Evolutionary conservation across 257 asterid species (phyloP), one percentile per base, ranked within the genome.

Genomic region (Ophiorrhiza pumila): DNA sequence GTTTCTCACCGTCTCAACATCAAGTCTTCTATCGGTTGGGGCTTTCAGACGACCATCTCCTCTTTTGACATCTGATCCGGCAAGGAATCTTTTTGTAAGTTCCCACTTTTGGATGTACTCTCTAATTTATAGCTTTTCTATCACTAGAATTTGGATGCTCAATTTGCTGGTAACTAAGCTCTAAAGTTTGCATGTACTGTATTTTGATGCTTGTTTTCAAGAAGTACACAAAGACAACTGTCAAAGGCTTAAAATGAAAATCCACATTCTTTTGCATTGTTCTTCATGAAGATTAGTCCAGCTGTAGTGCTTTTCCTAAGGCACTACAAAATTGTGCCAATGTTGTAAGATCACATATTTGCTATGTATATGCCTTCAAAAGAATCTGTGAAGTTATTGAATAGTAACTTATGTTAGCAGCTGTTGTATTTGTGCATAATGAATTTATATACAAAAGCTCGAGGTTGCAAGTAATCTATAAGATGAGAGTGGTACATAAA

Each of bases 21-120:
- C 99, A 52, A 88, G 96, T 82, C 86, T 90, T 71, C 85, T 81
- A 45, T 88, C 96, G 9, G 71, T 84, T 43, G 96, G 92, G 77
- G 93, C 95, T 73, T 91, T 83, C 82, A 58, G 86, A 63, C 74
- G 82, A 56, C 89, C 93, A 20, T 82, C 81, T 74, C 76, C 89
- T 31, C 79, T 81, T 72, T 79, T 83, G 72, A 80, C 77, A 76
- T 80, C 90, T 2, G 90, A 90, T 42, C 96, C 99, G 35, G 80
- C 90, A 65, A 90, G 97, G 81, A 87, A 80, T 78, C 86, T 94
- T 69, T 94, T 91, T 41, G 99, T 94, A 86, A 85, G 77, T 73
- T 74, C 81, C 80, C 60, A 61, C 62, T 77, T 73, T 76, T n/a
- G 46, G 52, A 37, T 57, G 32, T 31, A 61, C 52, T 59, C 22